Evolutionary conservation across 2,329 filamentous ascomycete genomes (phyloP).

Genomic region (Botryotinia globosa): DNA sequence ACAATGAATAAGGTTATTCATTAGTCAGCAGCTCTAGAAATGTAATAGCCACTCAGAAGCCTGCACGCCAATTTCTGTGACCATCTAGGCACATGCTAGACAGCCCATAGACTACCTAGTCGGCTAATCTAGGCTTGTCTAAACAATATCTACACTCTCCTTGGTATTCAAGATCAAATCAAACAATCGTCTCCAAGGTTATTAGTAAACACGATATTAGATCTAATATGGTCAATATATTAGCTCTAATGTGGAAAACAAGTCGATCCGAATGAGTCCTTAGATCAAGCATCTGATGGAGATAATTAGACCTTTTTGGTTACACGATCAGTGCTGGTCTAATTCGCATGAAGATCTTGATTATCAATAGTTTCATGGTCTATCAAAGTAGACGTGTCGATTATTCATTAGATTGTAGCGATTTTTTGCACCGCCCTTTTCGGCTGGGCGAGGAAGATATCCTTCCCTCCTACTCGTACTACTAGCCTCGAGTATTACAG

Average conservation of each 20-base stretch:
- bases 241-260: no score
- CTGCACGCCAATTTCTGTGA: background rate
- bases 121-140: no score
- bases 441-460: background rate
- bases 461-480: background rate
- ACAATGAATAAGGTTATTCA: background rate
- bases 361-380: background rate
- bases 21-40: background rate
- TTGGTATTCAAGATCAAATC: background rate
- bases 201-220: no score
- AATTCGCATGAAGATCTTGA: background rate
- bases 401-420: background rate
- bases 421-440: background rate
- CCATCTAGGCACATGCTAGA: background rate
- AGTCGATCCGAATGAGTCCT: no score
- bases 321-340: background rate
- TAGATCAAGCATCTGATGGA: background rate
- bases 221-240: no score
- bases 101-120: no score
- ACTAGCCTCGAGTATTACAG: no score
- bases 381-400: background rate
- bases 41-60: background rate
- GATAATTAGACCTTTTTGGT: background rate
- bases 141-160: no score
- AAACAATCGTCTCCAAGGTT: background rate